Base-by-base conservation (phyloP, 1,139 yeast species). In the Zygosaccharomyces sapae region DNA sequence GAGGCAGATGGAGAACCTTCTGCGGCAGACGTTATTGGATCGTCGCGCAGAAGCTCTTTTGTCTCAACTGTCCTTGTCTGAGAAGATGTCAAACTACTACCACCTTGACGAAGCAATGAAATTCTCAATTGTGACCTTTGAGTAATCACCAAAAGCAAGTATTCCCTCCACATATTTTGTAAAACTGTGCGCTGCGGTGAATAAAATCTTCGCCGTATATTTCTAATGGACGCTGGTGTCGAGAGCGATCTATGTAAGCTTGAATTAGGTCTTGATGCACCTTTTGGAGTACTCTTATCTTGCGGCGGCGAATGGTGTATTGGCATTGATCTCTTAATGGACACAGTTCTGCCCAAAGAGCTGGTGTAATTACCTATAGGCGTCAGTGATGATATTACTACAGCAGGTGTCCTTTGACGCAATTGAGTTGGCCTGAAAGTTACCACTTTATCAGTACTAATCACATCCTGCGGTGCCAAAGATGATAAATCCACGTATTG, bases 111-210 rank as follows among this genome's bases (percentile, higher is more conserved):
- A n/a, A 24, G 38, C 30, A 48, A 29, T 3, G 47, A 46, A 13
- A 46, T 3, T 27, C 49, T 37, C 38, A 49, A 24, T 20, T 49
- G 44, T 10, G 46, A 18, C 33, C 52, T 33, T 33, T 49, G 52
- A 3, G 41, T 45, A 29, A 49, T 39, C 2, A 49, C 52, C 22
- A 46, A 36, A 19, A 35, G 34, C 13, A 49, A 22, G 18, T 49
- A 49, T 35, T 49, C 52, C 27, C 34, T 41, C 52, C 52, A 49
- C 3, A 48, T 25, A n/a, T 43, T 39, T 20, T 43, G 45, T 22
- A 48, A 12, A 7, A 30, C 33, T 12, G 38, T 33, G 5, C 34
- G 16, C 27, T 43, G 46, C 3, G 47, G 48, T 19, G 48, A 33
- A 30, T 43, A 40, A 4, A 43, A 40, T 16, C 47, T 22, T 10